Base-by-base conservation (phyloP, 805 yeast species). In the Wickerhamomyces xylosicus region DNA sequence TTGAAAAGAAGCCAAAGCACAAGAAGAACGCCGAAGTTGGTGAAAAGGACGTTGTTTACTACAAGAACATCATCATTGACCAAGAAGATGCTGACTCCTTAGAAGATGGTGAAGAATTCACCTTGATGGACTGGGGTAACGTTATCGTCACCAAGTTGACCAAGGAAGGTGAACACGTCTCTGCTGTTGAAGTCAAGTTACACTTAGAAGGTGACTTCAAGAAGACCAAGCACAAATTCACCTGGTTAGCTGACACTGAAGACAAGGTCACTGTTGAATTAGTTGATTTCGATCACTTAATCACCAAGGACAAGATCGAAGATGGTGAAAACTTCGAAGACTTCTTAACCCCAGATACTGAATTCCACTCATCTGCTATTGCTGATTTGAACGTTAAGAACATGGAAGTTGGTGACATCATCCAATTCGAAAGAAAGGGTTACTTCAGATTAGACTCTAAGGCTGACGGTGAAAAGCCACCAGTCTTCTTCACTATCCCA, bases 91-190 rank as follows among this genome's bases (percentile, higher is more conserved):
- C 83, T 31, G 67, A 64, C 44, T 79, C 89, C 35, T 68, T 80
- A 44, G 77, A 71, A 49, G 90, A 77, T 33, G 85, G 82, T 47
- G 97, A 90, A 66, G 97, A 90, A 67, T 70, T 89, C 46, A 90
- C 97, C n/a, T 74, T 90, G 54, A 90, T 90, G 97, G 97, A 90
- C 65, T 90, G 97, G 97, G 97, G 97, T 72, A 90, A 90, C 60
- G 83, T 78, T 42, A 82, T 90, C 48, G 67, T 89, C 48, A 74
- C 81, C 48, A 75, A 76, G 59, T 72, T 89, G 56, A 64, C 64
- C 58, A 79, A 74, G 59, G 78, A 76, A 46, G 82, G 73, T 42
- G 72, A 62, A 35, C 60, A 59, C 34, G 82, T 82, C 40, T 69
- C 67, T 36, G 66, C 79, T 3, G 66, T 90, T 45, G 81, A 75